phyloP scores from a whole-genome alignment of 768 basidiomycete genomes.

The Leucocoprinus sp. region DNA sequence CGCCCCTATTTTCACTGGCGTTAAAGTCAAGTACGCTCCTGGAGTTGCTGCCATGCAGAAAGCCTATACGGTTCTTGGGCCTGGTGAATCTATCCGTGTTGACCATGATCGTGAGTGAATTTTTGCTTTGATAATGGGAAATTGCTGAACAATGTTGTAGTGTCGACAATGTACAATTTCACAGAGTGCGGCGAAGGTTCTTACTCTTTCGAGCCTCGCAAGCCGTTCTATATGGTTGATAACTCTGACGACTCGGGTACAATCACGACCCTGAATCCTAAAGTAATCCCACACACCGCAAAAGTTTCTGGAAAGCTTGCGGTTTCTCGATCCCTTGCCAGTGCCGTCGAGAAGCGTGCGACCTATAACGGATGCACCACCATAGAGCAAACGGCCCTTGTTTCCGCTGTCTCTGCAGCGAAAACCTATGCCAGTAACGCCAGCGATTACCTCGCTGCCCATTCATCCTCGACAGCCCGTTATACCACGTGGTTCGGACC shows the following conservation, averaged over 20 bases:
- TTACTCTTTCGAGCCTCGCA: constrained; percentile 33
- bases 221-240: constrained; percentile 35
- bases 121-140: neutral
- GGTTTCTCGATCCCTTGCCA: constrained; percentile 10
- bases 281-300: constrained; percentile 21
- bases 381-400: constrained; percentile 25
- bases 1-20: constrained; percentile 32
- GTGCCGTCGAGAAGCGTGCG: constrained; percentile 25
- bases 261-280: constrained; percentile 26
- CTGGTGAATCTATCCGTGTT: constrained; percentile 28
- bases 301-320: constrained; percentile 25
- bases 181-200: constrained; percentile 29
- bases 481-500: constrained; percentile 47
- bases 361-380: constrained; percentile 32
- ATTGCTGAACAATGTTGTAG: constrained; percentile 20
- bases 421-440: constrained; percentile 31
- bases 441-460: constrained; percentile 24
- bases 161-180: constrained; percentile 41
- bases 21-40: constrained; percentile 36
- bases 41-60: constrained; percentile 22
- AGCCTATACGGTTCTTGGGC: constrained; percentile 30
- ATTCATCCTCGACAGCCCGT: constrained; percentile 29
- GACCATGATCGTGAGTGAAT: constrained; percentile 32
- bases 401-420: constrained; percentile 30
- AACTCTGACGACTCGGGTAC: constrained; percentile 21